A percentile compares a stretch with the other conserved stretches of the same genome.
Evolutionary conservation across 345 rosid species (phyloP).

Genomic region (Psidium friedrichsthalianum): DNA sequence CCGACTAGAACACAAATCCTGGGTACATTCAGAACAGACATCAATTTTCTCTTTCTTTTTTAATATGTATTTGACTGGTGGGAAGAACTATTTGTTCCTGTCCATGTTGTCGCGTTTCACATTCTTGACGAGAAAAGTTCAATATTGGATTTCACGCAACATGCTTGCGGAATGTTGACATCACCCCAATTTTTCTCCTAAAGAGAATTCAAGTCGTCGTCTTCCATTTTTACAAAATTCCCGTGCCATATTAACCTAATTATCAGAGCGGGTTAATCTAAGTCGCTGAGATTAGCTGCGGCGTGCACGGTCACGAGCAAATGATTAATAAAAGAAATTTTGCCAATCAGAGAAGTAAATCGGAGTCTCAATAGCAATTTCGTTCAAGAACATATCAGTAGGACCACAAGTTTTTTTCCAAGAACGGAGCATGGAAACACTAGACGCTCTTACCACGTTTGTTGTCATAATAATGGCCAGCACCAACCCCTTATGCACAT

Average conservation of each 20-base stretch:
- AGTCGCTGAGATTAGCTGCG: neutral
- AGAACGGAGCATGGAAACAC: neutral
- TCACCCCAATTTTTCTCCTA: neutral
- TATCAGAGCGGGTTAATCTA: neutral
- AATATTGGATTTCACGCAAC: neutral
- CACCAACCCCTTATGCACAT: neutral
- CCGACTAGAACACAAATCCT: neutral
- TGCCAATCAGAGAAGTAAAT: neutral
- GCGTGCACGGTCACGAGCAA: neutral
- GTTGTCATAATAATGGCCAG: neutral
- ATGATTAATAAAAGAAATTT: neutral
- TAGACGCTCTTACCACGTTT: neutral
- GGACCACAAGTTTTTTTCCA: neutral
- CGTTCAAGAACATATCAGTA: neutral
- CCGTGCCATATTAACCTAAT: neutral
- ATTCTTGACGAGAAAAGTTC: neutral
- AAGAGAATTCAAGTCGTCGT: neutral
- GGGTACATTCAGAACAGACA: neutral
- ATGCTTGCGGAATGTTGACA: neutral
- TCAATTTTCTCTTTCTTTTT: neutral
- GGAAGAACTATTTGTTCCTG: neutral
- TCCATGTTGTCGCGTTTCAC: neutral
- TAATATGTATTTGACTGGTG: neutral
- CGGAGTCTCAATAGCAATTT: neutral
- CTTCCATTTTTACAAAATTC: neutral